Conservation (phyloP, 164 flowering plant genomes). For the Liriodendron chinense region DNA sequence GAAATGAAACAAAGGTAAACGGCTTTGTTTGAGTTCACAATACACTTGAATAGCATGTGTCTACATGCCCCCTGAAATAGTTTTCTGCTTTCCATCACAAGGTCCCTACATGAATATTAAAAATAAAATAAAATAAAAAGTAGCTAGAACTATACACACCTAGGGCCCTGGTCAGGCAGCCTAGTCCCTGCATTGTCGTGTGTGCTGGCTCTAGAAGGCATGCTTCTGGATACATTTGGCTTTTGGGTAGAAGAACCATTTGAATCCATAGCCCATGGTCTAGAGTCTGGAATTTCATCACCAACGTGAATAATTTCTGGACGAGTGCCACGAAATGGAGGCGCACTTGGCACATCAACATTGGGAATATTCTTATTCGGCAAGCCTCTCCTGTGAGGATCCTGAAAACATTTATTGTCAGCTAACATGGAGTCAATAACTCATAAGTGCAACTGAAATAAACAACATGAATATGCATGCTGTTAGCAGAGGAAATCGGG, state of each 20-base stretch:
- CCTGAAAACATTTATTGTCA: constrained; percentile 28
- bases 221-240: constrained; percentile 5
- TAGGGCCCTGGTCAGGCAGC: constrained; percentile 30
- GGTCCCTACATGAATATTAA: neutral
- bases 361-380: constrained; percentile 33
- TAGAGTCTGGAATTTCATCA: constrained; percentile 24
- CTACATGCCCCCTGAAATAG: neutral
- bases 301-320: constrained; percentile 39
- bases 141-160: constrained; percentile 35
- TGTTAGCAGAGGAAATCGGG: neutral
- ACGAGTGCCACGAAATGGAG: constrained; percentile 50
- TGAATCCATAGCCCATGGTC: constrained; percentile 17
- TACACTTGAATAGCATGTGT: neutral
- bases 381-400: constrained; percentile 18
- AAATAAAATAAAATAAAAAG: too few relatives aligned
- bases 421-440: neutral
- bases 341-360: constrained; percentile 74
- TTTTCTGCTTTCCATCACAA: neutral
- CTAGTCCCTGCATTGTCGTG: constrained; percentile 21
- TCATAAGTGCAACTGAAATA: neutral
- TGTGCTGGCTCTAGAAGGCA: constrained; percentile 16
- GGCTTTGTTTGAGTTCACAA: neutral
- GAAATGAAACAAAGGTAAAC: neutral
- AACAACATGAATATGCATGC: neutral
- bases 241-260: constrained; percentile 12